Base-by-base conservation (phyloP, 371 early-diverging fungal species). In the Rhizopus stolonifer region DNA sequence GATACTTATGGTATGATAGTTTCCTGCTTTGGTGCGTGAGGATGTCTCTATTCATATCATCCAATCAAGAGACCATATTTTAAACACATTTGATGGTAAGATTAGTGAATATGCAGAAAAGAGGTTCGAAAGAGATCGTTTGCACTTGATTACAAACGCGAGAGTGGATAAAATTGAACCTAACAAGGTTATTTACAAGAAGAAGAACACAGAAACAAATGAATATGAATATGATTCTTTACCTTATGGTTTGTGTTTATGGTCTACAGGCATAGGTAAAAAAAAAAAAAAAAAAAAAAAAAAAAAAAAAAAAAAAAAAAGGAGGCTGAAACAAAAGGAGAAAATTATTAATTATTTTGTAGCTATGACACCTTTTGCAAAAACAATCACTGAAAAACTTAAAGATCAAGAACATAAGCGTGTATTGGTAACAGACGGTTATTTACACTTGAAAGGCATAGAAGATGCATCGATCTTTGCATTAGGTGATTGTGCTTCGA, bases 401-500 rank as follows among this genome's bases (percentile, higher is more conserved):
- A 63, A 58, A 7, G 58, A 44, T 2, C 90, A 90, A 52, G 65
- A 66, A 14, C 84, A 89, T 55, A 67, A 61, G 40, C 81, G 86
- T 49, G 87, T 86, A 3, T 66, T 94, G 6, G 63, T 79, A n/a
- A 88, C 87, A 1, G 94, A 95, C 67, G 71, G 54, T 5, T 75
- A 70, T 40, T 67, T 91, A 49, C 83, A 90, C 19, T 83, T 93
- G 19, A 68, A 85, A 48, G 89, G 87, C 22, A 49, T 73, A 0
- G 49, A 70, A 0, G 84, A 86, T 55, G 73, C 80, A 25, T 78
- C 85, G 4, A 85, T 91, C 1, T 92, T 82, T 67, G 93, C 94
- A 0, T 64, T 93, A 14, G 95, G 95, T 17, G 95, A 95, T 64
- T 95, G 95, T 67, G 88, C 93, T 3, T 82, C 86, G 1, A 81